Evolutionary conservation across 73 alveolate species (phyloP), one percentile per base, ranked within the genome.

Genomic region (Paramecium bursaria): DNA sequence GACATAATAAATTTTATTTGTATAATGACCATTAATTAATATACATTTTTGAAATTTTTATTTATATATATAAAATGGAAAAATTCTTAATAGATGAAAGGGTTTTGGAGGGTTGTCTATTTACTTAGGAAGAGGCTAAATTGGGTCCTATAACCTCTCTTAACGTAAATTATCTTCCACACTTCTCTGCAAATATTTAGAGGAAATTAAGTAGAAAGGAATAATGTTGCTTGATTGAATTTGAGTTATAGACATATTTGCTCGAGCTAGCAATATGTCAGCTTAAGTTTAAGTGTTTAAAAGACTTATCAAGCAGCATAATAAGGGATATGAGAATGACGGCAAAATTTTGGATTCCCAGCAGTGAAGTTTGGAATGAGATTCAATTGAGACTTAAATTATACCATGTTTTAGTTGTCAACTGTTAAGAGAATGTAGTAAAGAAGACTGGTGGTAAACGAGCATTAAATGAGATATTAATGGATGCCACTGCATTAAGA

Each of bases 51-150:
- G n/a, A n/a, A n/a, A n/a, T n/a, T n/a, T n/a, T n/a, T n/a, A n/a
- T n/a, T n/a, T n/a, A n/a, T n/a, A n/a, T n/a, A n/a, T 67, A 67
- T 35, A 39, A 57, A 57, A 67, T 67, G 82, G 55, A 67, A 39
- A 67, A 67, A 67, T 67, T 67, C 55, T 30, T 22, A 23, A 67
- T 67, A 47, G 82, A 67, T 35, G 82, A 67, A 47, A 67, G 44
- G 50, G 48, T 25, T 15, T 47, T 67, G 19, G 82, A 67, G 19
- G 42, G 33, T 33, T 35, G 44, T 21, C 19, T 67, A 14, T 67
- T 67, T 47, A 42, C 82, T 14, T 57, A 53, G 7, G 82, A 67
- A 19, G 82, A 67, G 35, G 22, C 82, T 2, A 67, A 67, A 42
- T 42, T 35, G 13, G 82, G 82, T 35, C 82, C 82, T 39, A 39